phyloP scores from a whole-genome alignment of 441 rosid genomes.

The Gossypium lobatum region DNA sequence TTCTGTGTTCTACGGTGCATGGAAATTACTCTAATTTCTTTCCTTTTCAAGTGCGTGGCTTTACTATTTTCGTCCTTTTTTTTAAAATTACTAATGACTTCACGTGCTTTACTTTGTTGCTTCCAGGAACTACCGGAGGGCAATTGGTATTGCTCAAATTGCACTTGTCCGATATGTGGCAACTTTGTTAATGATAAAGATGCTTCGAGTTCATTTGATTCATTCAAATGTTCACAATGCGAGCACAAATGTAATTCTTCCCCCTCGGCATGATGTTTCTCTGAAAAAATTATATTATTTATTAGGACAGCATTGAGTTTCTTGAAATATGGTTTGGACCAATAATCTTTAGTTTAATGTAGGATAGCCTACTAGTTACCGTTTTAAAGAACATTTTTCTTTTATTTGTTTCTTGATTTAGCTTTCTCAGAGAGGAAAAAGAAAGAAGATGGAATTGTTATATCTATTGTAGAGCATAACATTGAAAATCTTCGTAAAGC shows the following conservation, averaged over 20 bases:
- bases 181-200: constrained; percentile 56
- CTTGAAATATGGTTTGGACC: neutral
- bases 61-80: too few relatives aligned
- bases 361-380: neutral
- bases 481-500: neutral
- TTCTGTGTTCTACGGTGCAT: too few relatives aligned
- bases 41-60: too few relatives aligned
- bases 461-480: neutral
- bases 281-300: constrained; percentile 10
- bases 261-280: neutral
- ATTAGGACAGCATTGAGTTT: neutral
- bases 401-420: neutral
- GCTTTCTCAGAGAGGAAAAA: neutral
- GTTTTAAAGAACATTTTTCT: neutral
- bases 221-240: constrained; percentile 79
- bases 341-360: neutral
- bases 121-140: constrained; percentile 87
- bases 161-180: constrained; percentile 79
- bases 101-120: neutral
- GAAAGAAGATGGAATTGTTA: neutral
- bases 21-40: too few relatives aligned
- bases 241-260: constrained; percentile 75
- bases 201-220: constrained; percentile 32
- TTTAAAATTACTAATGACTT: neutral
- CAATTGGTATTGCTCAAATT: constrained; percentile 86